Evolutionary conservation across 352 stramenopile species (phyloP), one percentile per base, ranked within the genome.

Genomic region (Pythium sp.): DNA sequence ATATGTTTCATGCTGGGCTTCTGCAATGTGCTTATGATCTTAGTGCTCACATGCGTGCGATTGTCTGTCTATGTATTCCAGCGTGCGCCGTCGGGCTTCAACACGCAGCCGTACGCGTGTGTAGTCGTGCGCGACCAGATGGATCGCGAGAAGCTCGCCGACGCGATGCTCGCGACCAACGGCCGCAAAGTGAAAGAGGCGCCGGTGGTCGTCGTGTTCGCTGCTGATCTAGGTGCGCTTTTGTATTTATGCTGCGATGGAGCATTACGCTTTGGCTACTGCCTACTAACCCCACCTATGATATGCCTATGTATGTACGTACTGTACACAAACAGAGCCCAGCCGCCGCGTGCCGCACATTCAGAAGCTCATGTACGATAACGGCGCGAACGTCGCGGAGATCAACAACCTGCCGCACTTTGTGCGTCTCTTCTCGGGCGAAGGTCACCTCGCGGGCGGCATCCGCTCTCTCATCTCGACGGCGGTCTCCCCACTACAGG

Each of bases 91-190:
- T 91, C 75, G n/a, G 80, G 84, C 6, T 94, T 95, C 68, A 96
- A 96, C 65, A 84, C 77, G 53, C 82, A 93, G 69, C 86, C 87
- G 46, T 96, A 93, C 63, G 84, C 86, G 0, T 90, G 82, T 20
- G 77, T 96, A 22, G 41, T 96, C 32, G 81, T 96, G 46, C 83
- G 87, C 46, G 80, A 92, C 32, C 73, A 82, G 34, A 78, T 73
- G 15, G 83, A 94, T 28, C 87, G 89, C 24, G 77, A 94, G 32
- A 79, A 79, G 32, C 71, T 96, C 15, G 82, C 80, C 0, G 76
- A 82, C 18, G 83, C 86, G 32, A 96, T 96, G 89, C 79, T 96
- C 49, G 86, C 74, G 8, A 81, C 76, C 12, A 96, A 96, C 64
- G 79, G 58, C 28, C 70, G 73, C 58, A 93, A 92, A 69, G 86